These are phyloP conservation scores for Ogataea minuta DNA, from an alignment of 805 yeast genomes.

Conservation along the genomic window DNA sequence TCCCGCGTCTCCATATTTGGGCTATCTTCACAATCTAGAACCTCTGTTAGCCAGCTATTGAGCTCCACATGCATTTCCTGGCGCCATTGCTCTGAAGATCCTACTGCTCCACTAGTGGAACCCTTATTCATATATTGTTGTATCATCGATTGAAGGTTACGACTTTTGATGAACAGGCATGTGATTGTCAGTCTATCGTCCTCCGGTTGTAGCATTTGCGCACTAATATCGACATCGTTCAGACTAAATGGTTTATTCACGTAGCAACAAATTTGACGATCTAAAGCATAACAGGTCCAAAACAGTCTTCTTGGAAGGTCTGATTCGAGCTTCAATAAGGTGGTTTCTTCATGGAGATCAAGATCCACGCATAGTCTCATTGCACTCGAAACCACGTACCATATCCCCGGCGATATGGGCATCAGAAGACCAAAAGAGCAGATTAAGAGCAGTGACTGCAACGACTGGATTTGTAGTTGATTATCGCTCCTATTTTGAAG, in stretches of 20 bases:
- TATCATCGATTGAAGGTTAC: conserved; percentile 22
- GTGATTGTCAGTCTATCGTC: conserved; percentile 12
- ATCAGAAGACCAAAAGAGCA: conserved; percentile 43
- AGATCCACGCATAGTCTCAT: conserved; percentile 43
- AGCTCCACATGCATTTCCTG: conserved; percentile 19
- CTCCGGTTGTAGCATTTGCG: conserved; percentile 6
- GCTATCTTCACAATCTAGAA: conserved; percentile 5
- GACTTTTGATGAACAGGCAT: conserved; percentile 14
- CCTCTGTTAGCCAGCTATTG: conserved; percentile 15
- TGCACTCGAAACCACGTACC: conserved; percentile 46
- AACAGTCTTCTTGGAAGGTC: conserved; percentile 34
- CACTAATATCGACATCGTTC: conserved; percentile 33
- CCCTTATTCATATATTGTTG: conserved; percentile 16
- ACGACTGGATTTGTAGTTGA: conserved; percentile 32
- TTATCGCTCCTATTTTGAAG: conserved; percentile 2
- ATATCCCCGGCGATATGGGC: conserved; percentile 47
- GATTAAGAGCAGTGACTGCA: conserved; percentile 40
- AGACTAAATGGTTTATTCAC: conserved; percentile 46
- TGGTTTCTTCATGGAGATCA: conserved; percentile 42
- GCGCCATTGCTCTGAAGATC: conserved; percentile 7
- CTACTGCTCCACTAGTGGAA: not conserved
- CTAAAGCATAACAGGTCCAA: conserved; percentile 48
- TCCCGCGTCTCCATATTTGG: not conserved
- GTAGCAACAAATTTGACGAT: conserved; percentile 47
- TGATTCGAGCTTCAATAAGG: conserved; percentile 3